Conservation (phyloP, 345 rosid species). For the Turritis glabra region DNA sequence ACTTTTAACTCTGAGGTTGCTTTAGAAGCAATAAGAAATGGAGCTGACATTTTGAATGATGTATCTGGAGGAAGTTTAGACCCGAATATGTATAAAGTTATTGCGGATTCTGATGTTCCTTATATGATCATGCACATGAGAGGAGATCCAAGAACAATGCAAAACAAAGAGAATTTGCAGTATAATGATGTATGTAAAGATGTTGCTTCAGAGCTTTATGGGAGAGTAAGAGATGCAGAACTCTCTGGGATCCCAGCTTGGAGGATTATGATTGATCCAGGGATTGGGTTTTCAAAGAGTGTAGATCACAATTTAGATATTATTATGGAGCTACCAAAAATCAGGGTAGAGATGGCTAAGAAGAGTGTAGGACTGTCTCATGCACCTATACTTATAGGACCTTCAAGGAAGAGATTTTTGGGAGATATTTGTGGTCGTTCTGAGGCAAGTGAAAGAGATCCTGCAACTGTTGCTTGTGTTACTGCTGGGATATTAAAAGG, state of each 20-base stretch:
- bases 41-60: conserved; percentile 79
- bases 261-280: conserved; percentile 79
- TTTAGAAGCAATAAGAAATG: conserved; percentile 59
- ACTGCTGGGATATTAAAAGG: conserved; percentile 65
- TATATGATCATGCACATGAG: conserved; percentile 87
- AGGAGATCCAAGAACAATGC: conserved; percentile 80
- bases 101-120: conserved; percentile 60
- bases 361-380: conserved; percentile 62
- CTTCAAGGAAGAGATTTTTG: conserved; percentile 76
- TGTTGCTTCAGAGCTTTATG: conserved; percentile 59
- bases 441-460: conserved; percentile 62
- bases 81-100: conserved; percentile 52
- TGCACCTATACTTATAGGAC: conserved; percentile 68
- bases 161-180: conserved; percentile 56
- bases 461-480: conserved; percentile 67
- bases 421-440: conserved; percentile 64
- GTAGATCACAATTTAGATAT: conserved; percentile 64
- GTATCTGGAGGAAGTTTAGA: conserved; percentile 72
- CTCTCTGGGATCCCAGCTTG: conserved; percentile 64
- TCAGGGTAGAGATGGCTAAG: conserved; percentile 55
- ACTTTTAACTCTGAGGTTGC: conserved; percentile 74
- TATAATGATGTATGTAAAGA: conserved; percentile 59
- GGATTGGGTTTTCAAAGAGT: conserved; percentile 80
- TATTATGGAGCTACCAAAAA: conserved; percentile 49
- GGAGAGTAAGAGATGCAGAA: conserved; percentile 60